Percentiles rank a stretch among this genome's conserved stretches.
Evolutionary conservation across 352 stramenopile species (phyloP).

Genomic region (Phytophthora niederhauseri): DNA sequence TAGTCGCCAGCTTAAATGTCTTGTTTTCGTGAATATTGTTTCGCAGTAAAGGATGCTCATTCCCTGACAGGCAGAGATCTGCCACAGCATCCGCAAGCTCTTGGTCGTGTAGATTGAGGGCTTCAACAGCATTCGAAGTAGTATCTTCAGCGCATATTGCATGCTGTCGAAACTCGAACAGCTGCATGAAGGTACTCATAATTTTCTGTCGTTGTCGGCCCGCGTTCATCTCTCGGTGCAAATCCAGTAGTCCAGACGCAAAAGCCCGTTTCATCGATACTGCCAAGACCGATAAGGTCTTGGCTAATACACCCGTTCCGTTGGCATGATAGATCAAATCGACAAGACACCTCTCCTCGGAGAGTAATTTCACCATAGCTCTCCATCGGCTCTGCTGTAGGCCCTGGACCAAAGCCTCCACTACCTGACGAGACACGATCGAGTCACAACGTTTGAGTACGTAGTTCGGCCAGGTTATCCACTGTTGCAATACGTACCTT

Average conservation of each 20-base stretch:
- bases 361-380: conserved; percentile 33
- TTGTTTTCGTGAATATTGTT: conserved; percentile 38
- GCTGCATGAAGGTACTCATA: conserved; percentile 19
- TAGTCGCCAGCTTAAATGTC: conserved; percentile 41
- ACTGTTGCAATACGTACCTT: conserved; percentile 17
- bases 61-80: conserved; percentile 50
- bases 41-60: conserved; percentile 27
- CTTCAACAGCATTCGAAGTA: neutral
- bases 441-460: neutral
- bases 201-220: conserved; percentile 34
- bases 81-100: conserved; percentile 43
- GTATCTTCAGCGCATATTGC: conserved; percentile 4
- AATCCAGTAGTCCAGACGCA: conserved; percentile 13
- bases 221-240: conserved; percentile 38
- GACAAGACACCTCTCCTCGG: conserved; percentile 36
- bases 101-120: conserved; percentile 20
- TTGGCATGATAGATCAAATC: conserved; percentile 24
- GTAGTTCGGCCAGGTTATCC: neutral
- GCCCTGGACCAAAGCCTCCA: conserved; percentile 31
- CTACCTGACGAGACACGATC: conserved; percentile 23
- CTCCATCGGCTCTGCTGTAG: conserved; percentile 28
- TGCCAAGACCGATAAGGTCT: conserved; percentile 27
- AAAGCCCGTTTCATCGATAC: conserved; percentile 21
- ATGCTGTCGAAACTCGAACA: conserved; percentile 27
- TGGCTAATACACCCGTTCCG: conserved; percentile 28